Base-by-base conservation (phyloP, 2,329 filamentous ascomycete genomes). In the Aspergillus sp. region DNA sequence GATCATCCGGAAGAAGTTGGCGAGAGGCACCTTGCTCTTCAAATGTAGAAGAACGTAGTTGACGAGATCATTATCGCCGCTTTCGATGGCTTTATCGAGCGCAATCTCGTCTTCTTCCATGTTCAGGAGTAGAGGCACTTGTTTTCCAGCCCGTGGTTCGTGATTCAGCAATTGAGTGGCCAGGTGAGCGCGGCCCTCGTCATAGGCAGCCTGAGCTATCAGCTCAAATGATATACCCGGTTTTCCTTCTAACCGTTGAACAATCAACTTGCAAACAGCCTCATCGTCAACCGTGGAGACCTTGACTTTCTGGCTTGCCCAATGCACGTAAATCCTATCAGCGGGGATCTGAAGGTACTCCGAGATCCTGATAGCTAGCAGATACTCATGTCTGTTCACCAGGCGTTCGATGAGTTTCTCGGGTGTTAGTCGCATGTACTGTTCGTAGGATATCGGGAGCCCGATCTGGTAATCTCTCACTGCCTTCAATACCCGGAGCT, bases 61-160 rank as follows among this genome's bases (percentile, higher is more conserved):
- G n/a, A 96, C 84, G 2, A 99, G 81, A 61, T 99, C 94, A 0
- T 92, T 93, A 66, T 99, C 94, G 16, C 93, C 93, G 55, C 90
- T 96, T 69, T 97, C 91, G 54, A 97, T 90, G 9, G 94, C 93
- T 71, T 97, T 99, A 77, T 97, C 93, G 0, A 99, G 82, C 0
- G 94, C 94, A 38, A 97, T 85, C 59, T 92, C 90, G 59, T 97
- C 93, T 71, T 99, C 92, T 63, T 96, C 92, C 89, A 97, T 97
- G 69, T 84, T 91, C 40, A 99, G 79, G 2, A 99, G 82, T 2
- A 99, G 81, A 0, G 94, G 94, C 0, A 99, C 94, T 72, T 99
- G 94, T 59, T 93, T 90, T n/a, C 93, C 94, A 2, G 91, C 93
- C 52, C 94, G 85, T 9, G 93, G 91, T 67, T 99, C 94, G 65